These are phyloP conservation scores for Mucor irregularis DNA, from an alignment of 371 early-diverging fungal species.

Conservation along the genomic window DNA sequence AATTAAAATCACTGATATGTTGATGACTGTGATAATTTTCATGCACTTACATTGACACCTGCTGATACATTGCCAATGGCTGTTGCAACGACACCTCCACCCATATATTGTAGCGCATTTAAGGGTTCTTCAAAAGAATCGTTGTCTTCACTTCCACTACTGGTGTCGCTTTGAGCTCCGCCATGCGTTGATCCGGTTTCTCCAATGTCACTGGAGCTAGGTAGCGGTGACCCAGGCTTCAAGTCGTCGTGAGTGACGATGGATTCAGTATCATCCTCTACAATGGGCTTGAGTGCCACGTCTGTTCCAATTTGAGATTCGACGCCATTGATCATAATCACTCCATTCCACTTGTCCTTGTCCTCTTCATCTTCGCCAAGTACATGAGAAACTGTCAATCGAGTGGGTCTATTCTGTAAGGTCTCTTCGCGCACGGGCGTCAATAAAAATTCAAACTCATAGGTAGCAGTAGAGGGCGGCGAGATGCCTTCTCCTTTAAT, in stretches of 20 bases:
- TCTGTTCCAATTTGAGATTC: slow-evolving; percentile 6
- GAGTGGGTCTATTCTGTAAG: slow-evolving; percentile 4
- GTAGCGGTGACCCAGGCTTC: neutral
- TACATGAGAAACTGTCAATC: slow-evolving; percentile 33
- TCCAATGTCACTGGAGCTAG: too few relatives aligned
- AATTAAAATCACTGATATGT: slow-evolving; percentile 3
- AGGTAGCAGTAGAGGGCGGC: neutral
- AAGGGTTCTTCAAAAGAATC: neutral
- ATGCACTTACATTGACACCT: slow-evolving; percentile 36
- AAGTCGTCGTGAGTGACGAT: neutral
- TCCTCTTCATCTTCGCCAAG: slow-evolving; percentile 29
- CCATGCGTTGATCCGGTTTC: too few relatives aligned
- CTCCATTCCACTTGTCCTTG: slow-evolving; percentile 24
- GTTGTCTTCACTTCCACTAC: neutral
- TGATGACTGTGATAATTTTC: slow-evolving; percentile 7
- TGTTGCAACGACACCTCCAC: slow-evolving; percentile 31
- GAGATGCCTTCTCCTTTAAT: neutral
- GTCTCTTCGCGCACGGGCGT: slow-evolving; percentile 23
- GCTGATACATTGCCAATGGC: slow-evolving; percentile 37
- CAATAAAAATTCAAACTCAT: slow-evolving; percentile 23
- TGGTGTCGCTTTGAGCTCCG: neutral
- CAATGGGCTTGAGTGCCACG: slow-evolving; percentile 1
- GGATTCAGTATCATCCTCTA: neutral
- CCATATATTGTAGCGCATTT: slow-evolving; percentile 1
- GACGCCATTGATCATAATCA: slow-evolving; percentile 16